Percentiles rank a stretch among this genome's conserved stretches.
Conservation (phyloP, 306 rosid genomes). For the Vicia faba region DNA sequence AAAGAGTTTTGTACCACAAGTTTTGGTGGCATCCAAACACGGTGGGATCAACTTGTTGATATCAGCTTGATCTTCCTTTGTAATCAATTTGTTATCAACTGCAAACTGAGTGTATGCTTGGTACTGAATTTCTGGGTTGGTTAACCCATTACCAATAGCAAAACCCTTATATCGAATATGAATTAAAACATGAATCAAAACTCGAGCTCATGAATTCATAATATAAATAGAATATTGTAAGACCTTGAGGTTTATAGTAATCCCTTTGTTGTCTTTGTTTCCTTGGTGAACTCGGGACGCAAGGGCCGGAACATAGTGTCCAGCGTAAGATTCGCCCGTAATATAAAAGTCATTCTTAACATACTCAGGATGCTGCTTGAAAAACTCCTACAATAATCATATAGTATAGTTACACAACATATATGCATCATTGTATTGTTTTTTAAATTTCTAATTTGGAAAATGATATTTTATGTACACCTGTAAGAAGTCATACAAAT, state of each 20-base stretch:
- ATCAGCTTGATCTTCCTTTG: conserved; percentile 34
- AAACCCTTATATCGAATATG: conserved; percentile 58
- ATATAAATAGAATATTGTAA: neutral
- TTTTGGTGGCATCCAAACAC: conserved; percentile 47
- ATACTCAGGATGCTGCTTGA: conserved; percentile 60
- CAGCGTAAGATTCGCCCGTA: conserved; percentile 95
- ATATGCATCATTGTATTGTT: neutral
- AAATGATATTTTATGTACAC: conserved; percentile 31
- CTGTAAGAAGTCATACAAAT: conserved; percentile 88
- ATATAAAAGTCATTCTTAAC: conserved; percentile 80
- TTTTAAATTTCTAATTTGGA: neutral
- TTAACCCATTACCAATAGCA: conserved; percentile 91
- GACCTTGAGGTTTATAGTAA: conserved; percentile 72
- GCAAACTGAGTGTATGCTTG: conserved; percentile 78
- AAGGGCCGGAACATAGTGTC: conserved; percentile 92
- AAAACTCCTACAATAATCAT: conserved; percentile 58
- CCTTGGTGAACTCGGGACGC: conserved; percentile 77
- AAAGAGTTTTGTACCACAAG: conserved; percentile 50
- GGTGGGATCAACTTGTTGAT: conserved; percentile 57
- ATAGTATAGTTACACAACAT: neutral
- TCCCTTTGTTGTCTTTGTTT: conserved; percentile 70
- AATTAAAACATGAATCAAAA: neutral
- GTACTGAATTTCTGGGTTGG: conserved; percentile 75
- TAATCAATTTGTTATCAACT: conserved; percentile 55
- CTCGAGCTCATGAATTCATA: neutral